Evolutionary conservation across 1,284 basidiomycete species (phyloP), one percentile per base, ranked within the genome.

Genomic region (Leccinum griseonigrum): DNA sequence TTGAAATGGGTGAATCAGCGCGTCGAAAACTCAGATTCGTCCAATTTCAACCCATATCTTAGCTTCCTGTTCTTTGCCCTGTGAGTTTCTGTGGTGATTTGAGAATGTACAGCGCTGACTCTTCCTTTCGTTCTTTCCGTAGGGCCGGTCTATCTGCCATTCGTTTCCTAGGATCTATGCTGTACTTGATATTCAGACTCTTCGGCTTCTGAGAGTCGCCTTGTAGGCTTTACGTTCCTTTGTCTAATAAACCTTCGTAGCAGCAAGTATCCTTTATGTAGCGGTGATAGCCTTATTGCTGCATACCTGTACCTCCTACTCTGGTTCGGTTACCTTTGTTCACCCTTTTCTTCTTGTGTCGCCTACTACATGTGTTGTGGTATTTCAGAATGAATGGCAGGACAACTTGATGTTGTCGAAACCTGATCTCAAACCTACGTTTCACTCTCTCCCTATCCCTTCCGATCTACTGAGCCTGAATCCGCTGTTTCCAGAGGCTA

Each of bases 31-130:
- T 74, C 76, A 0, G 72, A 74, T 10, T 78, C 82, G 60, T 79
- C 82, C 16, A 78, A 80, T 28, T 94, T 95, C 79, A 95, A 95
- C 73, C 93, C 93, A 4, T 95, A 95, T 72, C 82, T 95, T 60
- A 86, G 83, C 28, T 89, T 91, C 79, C 82, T 94, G 63, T 94
- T 95, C 81, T 87, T 84, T 72, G 85, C 89, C 40, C 85, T 95
- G 83, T 91, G 72, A 75, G 90, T 85, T 16, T 46, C 34, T 57
- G 56, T 32, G 26, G 43, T 11, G 18, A 14, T 57, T 60, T n/a
- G 3, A 5, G n/a, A 16, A 26, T 18, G 8, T 28, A 34, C 2
- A n/a, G 16, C 31, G 38, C 61, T 67, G 31, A 67, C 32, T 10
- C 7, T 8, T 43, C 13, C 64, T 60, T 32, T 10, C 32, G 46